Percentiles rank a stretch among this genome's conserved stretches.
Conservation (phyloP, 1,139 yeast species). For the Suhomyces kunorum region DNA sequence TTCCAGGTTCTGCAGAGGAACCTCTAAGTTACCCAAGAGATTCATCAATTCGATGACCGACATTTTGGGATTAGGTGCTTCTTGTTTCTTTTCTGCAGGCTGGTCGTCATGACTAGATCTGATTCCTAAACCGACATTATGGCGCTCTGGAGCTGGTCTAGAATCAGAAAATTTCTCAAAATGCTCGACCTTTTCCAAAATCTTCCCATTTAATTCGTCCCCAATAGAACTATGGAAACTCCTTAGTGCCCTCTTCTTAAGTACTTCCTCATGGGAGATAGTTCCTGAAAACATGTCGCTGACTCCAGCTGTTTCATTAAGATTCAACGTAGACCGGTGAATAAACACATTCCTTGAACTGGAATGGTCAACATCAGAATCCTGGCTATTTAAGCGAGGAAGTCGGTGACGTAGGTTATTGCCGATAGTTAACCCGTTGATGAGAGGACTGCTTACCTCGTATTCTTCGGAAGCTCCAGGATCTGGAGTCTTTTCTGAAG, state of each 20-base stretch:
- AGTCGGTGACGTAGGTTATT: slow-evolving; percentile 27
- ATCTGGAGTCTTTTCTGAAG: slow-evolving; percentile 13
- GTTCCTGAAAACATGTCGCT: not conserved
- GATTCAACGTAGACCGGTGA: slow-evolving; percentile 17
- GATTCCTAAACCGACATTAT: slow-evolving; percentile 2
- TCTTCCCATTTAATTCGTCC: slow-evolving; percentile 26
- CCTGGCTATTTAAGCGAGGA: slow-evolving; percentile 8
- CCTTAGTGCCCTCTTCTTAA: slow-evolving; percentile 14
- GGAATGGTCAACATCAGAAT: slow-evolving; percentile 4
- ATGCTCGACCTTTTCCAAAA: slow-evolving; percentile 19
- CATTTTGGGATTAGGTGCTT: slow-evolving; percentile 14
- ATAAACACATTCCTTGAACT: slow-evolving; percentile 22
- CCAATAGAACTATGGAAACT: slow-evolving; percentile 39
- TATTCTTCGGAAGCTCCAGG: slow-evolving; percentile 24
- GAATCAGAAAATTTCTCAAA: slow-evolving; percentile 17
- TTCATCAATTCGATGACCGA: slow-evolving; percentile 24
- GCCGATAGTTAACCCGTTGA: slow-evolving; percentile 42
- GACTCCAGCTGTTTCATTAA: not conserved
- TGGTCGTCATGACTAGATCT: not conserved
- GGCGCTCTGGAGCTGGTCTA: not conserved
- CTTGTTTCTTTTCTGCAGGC: not conserved
- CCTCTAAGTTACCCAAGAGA: slow-evolving; percentile 20
- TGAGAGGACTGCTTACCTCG: slow-evolving; percentile 38
- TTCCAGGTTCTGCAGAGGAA: not conserved
- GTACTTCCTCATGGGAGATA: slow-evolving; percentile 1